These are phyloP conservation scores for Euphorbia schlechtendalii DNA, from an alignment of 441 rosid genomes.

Conservation along the genomic window DNA sequence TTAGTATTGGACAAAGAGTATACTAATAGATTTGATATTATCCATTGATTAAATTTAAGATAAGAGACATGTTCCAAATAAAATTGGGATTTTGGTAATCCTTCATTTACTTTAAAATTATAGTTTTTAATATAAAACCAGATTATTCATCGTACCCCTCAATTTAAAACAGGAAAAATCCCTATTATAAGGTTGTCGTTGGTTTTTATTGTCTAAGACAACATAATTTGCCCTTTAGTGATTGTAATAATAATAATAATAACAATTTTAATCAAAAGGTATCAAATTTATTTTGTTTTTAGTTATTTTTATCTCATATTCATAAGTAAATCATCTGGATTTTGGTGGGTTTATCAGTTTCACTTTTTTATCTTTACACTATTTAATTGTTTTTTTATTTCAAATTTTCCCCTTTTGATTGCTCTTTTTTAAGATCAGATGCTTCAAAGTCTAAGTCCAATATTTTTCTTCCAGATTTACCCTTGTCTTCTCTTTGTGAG, in stretches of 20 bases:
- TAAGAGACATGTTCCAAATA: too few relatives aligned
- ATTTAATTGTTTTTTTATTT: neutral
- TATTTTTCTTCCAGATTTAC: conserved; percentile 38
- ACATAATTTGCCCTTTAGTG: conserved; percentile 2
- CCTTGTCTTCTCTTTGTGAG: conserved; percentile 24
- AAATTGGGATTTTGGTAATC: too few relatives aligned
- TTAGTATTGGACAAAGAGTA: too few relatives aligned
- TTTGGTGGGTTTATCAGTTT: neutral
- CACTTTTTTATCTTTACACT: neutral
- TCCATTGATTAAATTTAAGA: too few relatives aligned
- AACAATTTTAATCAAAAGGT: conserved; percentile 9
- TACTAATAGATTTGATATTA: too few relatives aligned
- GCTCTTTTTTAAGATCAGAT: neutral
- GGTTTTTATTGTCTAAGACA: conserved; percentile 9
- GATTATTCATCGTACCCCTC: neutral
- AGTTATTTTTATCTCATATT: neutral
- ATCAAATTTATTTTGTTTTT: neutral
- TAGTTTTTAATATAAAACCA: too few relatives aligned
- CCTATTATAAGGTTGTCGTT: neutral
- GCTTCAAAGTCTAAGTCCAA: neutral
- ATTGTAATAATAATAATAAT: neutral
- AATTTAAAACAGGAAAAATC: neutral
- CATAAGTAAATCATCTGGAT: too few relatives aligned
- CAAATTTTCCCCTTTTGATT: neutral
- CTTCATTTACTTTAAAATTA: too few relatives aligned